These are phyloP conservation scores for Rhizopus microsporus DNA, from an alignment of 371 early-diverging fungal genomes.

Conservation along the genomic window DNA sequence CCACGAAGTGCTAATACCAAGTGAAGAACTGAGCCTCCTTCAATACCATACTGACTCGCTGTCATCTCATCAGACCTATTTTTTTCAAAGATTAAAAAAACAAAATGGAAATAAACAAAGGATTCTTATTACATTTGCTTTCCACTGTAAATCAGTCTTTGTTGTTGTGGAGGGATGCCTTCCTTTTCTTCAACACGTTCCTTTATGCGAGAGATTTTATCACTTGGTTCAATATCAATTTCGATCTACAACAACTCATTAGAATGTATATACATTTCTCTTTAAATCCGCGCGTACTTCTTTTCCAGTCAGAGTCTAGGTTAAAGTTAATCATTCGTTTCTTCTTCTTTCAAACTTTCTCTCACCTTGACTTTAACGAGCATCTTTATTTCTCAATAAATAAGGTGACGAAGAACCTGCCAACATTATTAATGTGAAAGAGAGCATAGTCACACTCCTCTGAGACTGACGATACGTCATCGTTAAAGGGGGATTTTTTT, in stretches of 20 bases:
- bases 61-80: conserved; percentile 86
- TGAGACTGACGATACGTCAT: too few relatives aligned
- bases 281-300: conserved; percentile 61
- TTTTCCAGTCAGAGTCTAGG: conserved; percentile 91
- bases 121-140: conserved; percentile 78
- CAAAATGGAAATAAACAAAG: background rate
- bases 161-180: conserved; percentile 96
- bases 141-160: conserved; percentile 93
- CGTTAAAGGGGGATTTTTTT: background rate
- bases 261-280: background rate
- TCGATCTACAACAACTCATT: conserved; percentile 67
- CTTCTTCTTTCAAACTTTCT: too few relatives aligned
- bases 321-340: too few relatives aligned
- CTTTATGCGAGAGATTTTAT: conserved; percentile 91
- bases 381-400: too few relatives aligned
- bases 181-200: conserved; percentile 95
- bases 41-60: conserved; percentile 77
- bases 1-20: conserved; percentile 98
- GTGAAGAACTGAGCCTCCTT: conserved; percentile 92
- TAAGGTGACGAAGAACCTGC: too few relatives aligned
- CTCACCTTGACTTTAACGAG: too few relatives aligned
- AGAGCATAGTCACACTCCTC: too few relatives aligned
- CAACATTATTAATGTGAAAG: too few relatives aligned
- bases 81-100: background rate
- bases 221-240: conserved; percentile 88